phyloP scores from a whole-genome alignment of 164 flowering plant genomes.

The Brasenia schreberi region DNA sequence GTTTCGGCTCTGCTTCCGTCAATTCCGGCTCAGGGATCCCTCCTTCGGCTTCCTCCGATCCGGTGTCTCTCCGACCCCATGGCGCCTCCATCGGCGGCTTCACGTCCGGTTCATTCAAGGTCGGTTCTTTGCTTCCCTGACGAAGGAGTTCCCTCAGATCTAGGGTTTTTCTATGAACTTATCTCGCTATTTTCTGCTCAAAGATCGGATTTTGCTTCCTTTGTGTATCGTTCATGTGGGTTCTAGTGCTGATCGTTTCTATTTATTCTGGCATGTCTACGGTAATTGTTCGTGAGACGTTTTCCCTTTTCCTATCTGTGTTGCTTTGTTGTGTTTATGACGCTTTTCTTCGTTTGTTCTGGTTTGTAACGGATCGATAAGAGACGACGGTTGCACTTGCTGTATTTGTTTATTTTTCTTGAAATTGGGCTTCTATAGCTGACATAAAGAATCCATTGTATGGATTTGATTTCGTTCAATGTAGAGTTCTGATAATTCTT shows the following conservation, averaged over 20 bases:
- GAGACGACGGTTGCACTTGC: too few relatives aligned
- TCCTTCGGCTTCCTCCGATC: background rate
- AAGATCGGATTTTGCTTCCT: background rate
- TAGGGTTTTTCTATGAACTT: background rate
- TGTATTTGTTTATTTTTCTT: too few relatives aligned
- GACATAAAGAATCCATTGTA: too few relatives aligned
- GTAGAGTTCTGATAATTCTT: too few relatives aligned
- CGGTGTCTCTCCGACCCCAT: background rate
- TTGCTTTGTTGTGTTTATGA: too few relatives aligned
- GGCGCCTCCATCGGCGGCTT: background rate
- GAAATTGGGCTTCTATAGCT: too few relatives aligned
- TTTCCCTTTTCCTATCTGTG: too few relatives aligned
- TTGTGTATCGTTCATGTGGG: background rate
- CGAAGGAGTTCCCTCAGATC: background rate
- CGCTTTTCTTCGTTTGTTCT: too few relatives aligned
- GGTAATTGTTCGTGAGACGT: too few relatives aligned
- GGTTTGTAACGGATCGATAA: too few relatives aligned
- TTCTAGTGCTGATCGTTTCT: background rate
- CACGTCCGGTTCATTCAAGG: background rate
- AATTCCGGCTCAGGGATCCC: constrained; percentile 14
- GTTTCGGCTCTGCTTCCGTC: constrained; percentile 24
- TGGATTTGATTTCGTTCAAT: too few relatives aligned
- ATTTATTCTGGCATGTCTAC: too few relatives aligned
- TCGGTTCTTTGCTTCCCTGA: background rate
- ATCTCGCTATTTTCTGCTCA: background rate